Percentiles rank a stretch among this genome's conserved stretches.
Evolutionary conservation across 805 yeast genomes (phyloP).

Genomic region (Komagataella kurtzmanii): DNA sequence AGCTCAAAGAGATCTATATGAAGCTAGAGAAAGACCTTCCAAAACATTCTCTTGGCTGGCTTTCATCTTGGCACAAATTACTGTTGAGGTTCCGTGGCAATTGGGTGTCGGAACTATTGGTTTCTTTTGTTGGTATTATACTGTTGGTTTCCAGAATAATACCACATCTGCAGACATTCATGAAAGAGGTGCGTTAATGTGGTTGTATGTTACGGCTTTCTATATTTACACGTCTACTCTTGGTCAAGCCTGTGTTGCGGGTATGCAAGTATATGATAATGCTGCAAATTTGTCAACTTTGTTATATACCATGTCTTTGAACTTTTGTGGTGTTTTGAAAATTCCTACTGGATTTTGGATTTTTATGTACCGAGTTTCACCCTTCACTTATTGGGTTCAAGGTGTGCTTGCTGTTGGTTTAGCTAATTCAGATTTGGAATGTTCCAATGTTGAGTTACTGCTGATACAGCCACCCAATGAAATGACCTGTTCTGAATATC

Average conservation of each 20-base stretch:
- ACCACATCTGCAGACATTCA: constrained; percentile 35
- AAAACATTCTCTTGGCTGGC: constrained; percentile 58
- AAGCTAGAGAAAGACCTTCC: constrained; percentile 63
- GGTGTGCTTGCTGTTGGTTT: constrained; percentile 43
- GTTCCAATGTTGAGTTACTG: constrained; percentile 35
- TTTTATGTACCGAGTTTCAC: constrained; percentile 65
- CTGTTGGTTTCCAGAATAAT: constrained; percentile 51
- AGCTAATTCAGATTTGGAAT: constrained; percentile 32
- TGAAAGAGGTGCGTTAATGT: constrained; percentile 41
- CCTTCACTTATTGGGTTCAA: constrained; percentile 52
- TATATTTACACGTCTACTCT: constrained; percentile 42
- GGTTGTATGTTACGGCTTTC: constrained; percentile 28
- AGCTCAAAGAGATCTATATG: constrained; percentile 51
- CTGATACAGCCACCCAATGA: constrained; percentile 38
- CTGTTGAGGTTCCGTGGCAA: constrained; percentile 59
- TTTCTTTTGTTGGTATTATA: constrained; percentile 58
- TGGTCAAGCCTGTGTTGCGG: constrained; percentile 48
- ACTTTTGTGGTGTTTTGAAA: constrained; percentile 70
- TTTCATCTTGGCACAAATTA: constrained; percentile 45
- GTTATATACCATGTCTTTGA: constrained; percentile 47
- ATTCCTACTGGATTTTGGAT: constrained; percentile 59
- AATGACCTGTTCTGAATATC: constrained; percentile 42
- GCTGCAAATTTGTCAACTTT: constrained; percentile 50
- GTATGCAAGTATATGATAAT: constrained; percentile 41
- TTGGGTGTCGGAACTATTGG: constrained; percentile 46